Conservation (phyloP, 2,329 filamentous ascomycete species). For the Trichoderma brevicompactum region DNA sequence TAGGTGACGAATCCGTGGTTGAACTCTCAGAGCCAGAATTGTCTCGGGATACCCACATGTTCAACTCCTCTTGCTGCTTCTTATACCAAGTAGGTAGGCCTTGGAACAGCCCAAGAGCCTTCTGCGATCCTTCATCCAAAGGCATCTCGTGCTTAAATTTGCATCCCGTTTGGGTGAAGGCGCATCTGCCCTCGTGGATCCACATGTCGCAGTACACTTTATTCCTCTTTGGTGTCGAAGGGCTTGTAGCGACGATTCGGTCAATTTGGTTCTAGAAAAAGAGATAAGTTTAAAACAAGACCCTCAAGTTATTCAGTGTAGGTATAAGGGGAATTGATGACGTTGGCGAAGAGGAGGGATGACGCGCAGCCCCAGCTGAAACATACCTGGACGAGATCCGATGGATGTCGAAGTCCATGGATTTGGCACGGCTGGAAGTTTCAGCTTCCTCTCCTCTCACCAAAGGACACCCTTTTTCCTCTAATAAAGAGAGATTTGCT, state of each 20-base stretch:
- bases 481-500: slow-evolving; percentile 34
- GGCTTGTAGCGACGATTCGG: slow-evolving; percentile 39
- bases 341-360: slow-evolving; percentile 13
- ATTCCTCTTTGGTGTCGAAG: slow-evolving; percentile 48
- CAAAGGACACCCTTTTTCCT: not conserved
- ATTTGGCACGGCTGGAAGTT: slow-evolving; percentile 35
- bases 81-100: slow-evolving; percentile 66
- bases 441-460: slow-evolving; percentile 35
- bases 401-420: slow-evolving; percentile 31
- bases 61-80: slow-evolving; percentile 55
- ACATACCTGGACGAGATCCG: slow-evolving; percentile 44
- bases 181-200: slow-evolving; percentile 84
- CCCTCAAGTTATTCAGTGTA: not conserved
- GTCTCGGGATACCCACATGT: slow-evolving; percentile 27
- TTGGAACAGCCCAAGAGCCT: slow-evolving; percentile 71
- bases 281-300: too few species aligned
- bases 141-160: slow-evolving; percentile 93
- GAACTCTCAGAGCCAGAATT: slow-evolving; percentile 6
- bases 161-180: slow-evolving; percentile 84
- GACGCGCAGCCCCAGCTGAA: not conserved
- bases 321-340: not conserved
- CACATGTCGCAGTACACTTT: slow-evolving; percentile 90
- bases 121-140: slow-evolving; percentile 64
- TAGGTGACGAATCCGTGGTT: not conserved
- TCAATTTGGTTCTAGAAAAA: slow-evolving; percentile 42